These are phyloP conservation scores for Larix kaempferi DNA, from an alignment of 75 land plant species.

Conservation along the genomic window DNA sequence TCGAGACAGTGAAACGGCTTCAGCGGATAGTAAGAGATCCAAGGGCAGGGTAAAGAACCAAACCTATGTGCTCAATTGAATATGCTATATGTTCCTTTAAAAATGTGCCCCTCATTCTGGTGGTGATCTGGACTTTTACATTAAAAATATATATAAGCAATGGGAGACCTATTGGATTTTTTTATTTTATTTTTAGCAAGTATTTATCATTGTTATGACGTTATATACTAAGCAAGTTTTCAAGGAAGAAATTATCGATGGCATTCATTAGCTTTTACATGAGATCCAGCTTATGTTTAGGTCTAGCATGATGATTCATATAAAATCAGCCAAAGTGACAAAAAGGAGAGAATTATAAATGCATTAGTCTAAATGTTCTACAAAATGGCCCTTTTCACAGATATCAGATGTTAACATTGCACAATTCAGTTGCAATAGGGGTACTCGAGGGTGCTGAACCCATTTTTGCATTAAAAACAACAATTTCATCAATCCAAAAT, in stretches of 20 bases:
- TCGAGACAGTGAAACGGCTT: constrained; percentile 92
- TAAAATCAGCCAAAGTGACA: not conserved
- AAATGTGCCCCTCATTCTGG: not conserved
- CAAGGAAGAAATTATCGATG: not conserved
- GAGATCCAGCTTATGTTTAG: not conserved
- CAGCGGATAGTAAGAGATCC: constrained; percentile 96
- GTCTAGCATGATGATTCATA: not conserved
- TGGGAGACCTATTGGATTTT: too few relatives aligned
- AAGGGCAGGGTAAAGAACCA: constrained; percentile 74
- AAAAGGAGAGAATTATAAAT: not conserved
- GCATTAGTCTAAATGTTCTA: too few relatives aligned
- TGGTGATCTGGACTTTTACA: not conserved
- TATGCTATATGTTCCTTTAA: not conserved
- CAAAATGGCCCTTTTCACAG: too few relatives aligned
- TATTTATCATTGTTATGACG: not conserved
- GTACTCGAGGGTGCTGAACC: too few relatives aligned
- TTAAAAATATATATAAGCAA: not conserved
- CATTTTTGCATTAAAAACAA: too few relatives aligned
- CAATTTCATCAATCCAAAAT: too few relatives aligned
- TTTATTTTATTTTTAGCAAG: not conserved
- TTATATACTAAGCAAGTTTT: not conserved
- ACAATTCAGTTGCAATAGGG: too few relatives aligned
- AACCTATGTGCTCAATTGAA: not conserved
- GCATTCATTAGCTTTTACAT: not conserved
- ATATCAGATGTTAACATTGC: too few relatives aligned